Base-by-base conservation (phyloP, 371 early-diverging fungal species). In the Rhizopus delemar region DNA sequence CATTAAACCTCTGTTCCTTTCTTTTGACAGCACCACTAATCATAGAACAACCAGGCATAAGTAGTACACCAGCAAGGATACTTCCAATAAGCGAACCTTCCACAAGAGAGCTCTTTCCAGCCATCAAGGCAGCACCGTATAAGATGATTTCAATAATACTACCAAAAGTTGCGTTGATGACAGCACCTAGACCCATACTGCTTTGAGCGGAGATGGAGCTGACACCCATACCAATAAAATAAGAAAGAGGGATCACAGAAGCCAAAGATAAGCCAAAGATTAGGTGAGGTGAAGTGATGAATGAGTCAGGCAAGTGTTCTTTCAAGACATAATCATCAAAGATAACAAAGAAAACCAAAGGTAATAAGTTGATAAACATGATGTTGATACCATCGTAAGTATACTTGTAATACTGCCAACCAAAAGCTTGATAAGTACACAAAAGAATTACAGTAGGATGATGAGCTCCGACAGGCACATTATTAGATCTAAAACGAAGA, bases 101-200 rank as follows among this genome's bases (percentile, higher is more conserved):
- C 0, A 96, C 95, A 49, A 98, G 81, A 52, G 80, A 65, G 12
- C 87, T 88, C 74, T 96, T 96, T 28, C 94, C 94, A 57, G 92
- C 83, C 68, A 86, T 87, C 54, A 98, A 67, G 4, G 97, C 97
- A 12, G 95, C 84, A 16, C 87, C 78, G 71, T 97, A 97, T 45
- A 97, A 73, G 41, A 97, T 92, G 49, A 97, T 91, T 74, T 97
- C 98, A 56, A 97, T 90, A 32, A 97, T 93, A 53, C 92, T 91
- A 59, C 97, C 97, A 73, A 98, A 98, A 0, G 98, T 93, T 5
- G 98, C 98, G 68, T 98, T 98, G 70, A 98, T 91, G 43, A 98
- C 96, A 0, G 97, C 93, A 45, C 97, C 98, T 65, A 97, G 71
- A 8, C 90, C 93, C 63, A 95, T 76, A 28, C 91, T 90, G n/a